A percentile compares a stretch with the other conserved stretches of the same genome.
These are phyloP conservation scores for Pichia phayaonensis DNA, from an alignment of 805 yeast species.

Conservation along the genomic window DNA sequence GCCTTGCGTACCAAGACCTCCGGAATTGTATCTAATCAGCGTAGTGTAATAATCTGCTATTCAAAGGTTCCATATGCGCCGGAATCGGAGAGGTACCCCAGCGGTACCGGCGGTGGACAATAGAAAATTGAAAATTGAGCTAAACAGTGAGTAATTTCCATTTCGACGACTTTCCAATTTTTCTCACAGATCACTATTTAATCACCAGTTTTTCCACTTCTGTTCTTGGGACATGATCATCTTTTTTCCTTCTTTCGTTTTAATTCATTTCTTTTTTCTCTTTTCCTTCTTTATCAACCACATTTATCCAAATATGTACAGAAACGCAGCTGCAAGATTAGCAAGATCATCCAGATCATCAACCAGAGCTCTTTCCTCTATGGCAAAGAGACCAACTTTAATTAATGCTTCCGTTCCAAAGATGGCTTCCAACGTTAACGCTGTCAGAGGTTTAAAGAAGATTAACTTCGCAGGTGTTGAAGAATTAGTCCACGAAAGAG, in stretches of 20 bases:
- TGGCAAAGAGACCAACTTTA: conserved; percentile 26
- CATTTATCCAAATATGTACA: conserved; percentile 22
- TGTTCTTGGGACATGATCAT: neutral
- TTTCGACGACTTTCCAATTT: neutral
- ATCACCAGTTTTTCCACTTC: neutral
- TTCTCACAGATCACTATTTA: neutral
- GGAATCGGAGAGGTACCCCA: neutral
- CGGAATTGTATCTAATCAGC: neutral
- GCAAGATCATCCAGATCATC: conserved; percentile 44
- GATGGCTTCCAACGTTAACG: conserved; percentile 41
- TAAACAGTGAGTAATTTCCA: neutral
- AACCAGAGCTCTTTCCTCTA: conserved; percentile 52
- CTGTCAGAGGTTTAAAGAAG: conserved; percentile 87
- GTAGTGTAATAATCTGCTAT: neutral
- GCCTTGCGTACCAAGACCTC: too few species aligned
- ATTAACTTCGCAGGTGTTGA: conserved; percentile 95
- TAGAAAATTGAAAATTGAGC: neutral
- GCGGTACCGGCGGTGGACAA: neutral
- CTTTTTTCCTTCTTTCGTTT: neutral
- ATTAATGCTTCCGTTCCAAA: conserved; percentile 5
- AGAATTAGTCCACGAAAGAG: conserved; percentile 96
- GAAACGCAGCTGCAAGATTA: conserved; percentile 43
- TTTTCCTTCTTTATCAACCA: conserved; percentile 13
- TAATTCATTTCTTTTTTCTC: neutral
- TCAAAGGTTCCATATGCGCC: neutral